Percentiles rank a stretch among this genome's conserved stretches.
Conservation (phyloP, 2,329 filamentous ascomycete genomes). For the Nemania sp. region DNA sequence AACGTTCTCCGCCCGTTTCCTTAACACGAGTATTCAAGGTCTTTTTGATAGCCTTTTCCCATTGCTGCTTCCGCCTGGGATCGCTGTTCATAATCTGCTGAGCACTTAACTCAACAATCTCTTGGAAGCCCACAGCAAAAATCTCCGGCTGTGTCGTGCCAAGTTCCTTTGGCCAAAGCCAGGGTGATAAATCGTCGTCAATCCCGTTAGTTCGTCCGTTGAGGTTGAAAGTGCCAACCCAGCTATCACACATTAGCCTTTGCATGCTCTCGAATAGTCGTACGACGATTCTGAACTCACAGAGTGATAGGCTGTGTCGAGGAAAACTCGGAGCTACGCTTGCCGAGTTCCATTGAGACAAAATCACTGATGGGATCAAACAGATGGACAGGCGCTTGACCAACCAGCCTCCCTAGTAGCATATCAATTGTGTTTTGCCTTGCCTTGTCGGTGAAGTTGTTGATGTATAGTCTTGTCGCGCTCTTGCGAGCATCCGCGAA, state of each 20-base stretch:
- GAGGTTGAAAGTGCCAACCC: slow-evolving; percentile 88
- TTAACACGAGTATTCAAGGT: slow-evolving; percentile 75
- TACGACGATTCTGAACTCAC: slow-evolving; percentile 47
- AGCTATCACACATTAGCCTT: slow-evolving; percentile 41
- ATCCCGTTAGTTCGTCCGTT: slow-evolving; percentile 84
- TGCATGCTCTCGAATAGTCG: not conserved
- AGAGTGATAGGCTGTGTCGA: slow-evolving; percentile 75
- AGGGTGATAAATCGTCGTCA: slow-evolving; percentile 77
- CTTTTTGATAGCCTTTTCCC: slow-evolving; percentile 80
- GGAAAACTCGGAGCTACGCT: slow-evolving; percentile 72
- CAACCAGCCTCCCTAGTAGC: slow-evolving; percentile 81
- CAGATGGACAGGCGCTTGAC: slow-evolving; percentile 80
- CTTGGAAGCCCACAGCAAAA: slow-evolving; percentile 90
- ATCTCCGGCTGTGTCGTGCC: slow-evolving; percentile 75
- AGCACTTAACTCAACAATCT: slow-evolving; percentile 96
- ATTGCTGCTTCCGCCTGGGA: slow-evolving; percentile 78
- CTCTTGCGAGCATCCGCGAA: slow-evolving; percentile 96
- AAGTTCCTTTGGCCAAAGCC: slow-evolving; percentile 71
- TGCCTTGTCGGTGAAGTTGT: slow-evolving; percentile 94
- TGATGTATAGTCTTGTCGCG: slow-evolving; percentile 91
- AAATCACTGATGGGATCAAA: slow-evolving; percentile 95
- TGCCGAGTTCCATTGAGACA: slow-evolving; percentile 75
- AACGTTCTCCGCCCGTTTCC: slow-evolving; percentile 69
- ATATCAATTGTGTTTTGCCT: slow-evolving; percentile 94
- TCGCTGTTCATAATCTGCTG: slow-evolving; percentile 99